phyloP scores from a whole-genome alignment of 1,284 basidiomycete genomes.

The Cutaneotrichosporon cavernicola region DNA sequence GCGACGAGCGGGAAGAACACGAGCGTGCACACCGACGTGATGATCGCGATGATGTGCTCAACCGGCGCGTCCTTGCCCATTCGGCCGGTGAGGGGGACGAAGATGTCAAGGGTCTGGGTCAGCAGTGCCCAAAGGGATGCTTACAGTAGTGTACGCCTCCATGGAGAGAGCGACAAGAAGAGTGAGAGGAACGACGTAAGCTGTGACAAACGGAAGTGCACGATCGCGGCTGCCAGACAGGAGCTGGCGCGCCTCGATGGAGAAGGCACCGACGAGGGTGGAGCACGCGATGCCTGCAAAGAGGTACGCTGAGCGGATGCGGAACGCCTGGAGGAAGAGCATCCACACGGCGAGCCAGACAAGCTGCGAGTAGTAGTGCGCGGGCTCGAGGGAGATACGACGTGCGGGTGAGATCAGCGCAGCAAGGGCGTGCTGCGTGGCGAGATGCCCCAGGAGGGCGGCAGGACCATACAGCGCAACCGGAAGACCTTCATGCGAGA shows the following conservation, averaged over 20 bases:
- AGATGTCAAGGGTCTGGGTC: conserved; percentile 66
- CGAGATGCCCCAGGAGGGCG: conserved; percentile 57
- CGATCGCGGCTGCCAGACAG: conserved; percentile 13
- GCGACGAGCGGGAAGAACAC: conserved; percentile 62
- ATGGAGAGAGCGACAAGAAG: conserved; percentile 67
- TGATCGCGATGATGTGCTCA: conserved; percentile 83
- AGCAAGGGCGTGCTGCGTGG: conserved; percentile 36
- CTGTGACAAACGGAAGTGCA: conserved; percentile 46
- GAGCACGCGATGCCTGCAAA: conserved; percentile 39
- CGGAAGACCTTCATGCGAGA: conserved; percentile 68
- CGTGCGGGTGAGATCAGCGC: conserved; percentile 31
- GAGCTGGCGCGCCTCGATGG: conserved; percentile 24
- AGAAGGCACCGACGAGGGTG: conserved; percentile 35
- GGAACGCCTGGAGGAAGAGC: conserved; percentile 56
- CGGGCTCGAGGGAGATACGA: conserved; percentile 59
- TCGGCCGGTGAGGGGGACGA: conserved; percentile 78
- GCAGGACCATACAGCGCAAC: conserved; percentile 76
- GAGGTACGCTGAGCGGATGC: conserved; percentile 53
- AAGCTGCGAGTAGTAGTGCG: conserved; percentile 63
- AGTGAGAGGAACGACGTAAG: conserved; percentile 66
- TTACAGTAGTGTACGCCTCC: conserved; percentile 66
- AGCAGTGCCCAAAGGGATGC: conserved; percentile 17
- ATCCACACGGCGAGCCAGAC: conserved; percentile 59
- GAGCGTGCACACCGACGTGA: conserved; percentile 62
- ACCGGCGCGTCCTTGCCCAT: conserved; percentile 71